Evolutionary conservation across 331 rosid genomes (phyloP), one percentile per base, ranked within the genome.

Genomic region (Rhamnella rubrinervis): DNA sequence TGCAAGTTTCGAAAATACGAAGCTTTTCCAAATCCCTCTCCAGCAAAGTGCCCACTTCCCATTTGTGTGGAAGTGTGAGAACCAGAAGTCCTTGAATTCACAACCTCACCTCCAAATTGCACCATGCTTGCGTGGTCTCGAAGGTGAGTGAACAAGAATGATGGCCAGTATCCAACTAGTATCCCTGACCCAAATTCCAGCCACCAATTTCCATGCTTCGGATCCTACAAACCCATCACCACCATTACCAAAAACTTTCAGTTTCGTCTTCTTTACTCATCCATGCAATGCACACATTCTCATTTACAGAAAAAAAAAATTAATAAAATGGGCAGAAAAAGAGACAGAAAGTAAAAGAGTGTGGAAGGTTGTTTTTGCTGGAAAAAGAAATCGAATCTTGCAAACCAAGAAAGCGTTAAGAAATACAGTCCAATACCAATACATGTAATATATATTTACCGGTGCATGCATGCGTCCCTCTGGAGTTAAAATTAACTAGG

Each of bases 161-260:
- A 83, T 7, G 98, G 98, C 98, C 98, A 93, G 25, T 93, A 93
- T 55, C 98, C 98, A 4, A 93, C 96, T 52, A 91, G 67, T 6
- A 87, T 78, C 0, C 96, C 98, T 0, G 96, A 84, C 59, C 98
- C 98, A 53, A 91, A 91, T 65, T 93, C 91, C 39, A 93, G 88
- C 98, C 98, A 93, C 98, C 98, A 93, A 37, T 93, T 84, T 16
- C 98, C 98, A 57, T 93, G 98, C 74, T 91, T 93, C 1, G 98
- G 98, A 86, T 93, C 98, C 98, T 93, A 55, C 72, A 56, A 15
- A 28, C 61, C 39, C 66, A 44, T 39, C 52, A 10, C 11, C 17
- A 11, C 52, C 13, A 47, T 47, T 2, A 47, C 35, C 35, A 31
- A 3, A 3, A 31, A 31, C 35, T 31, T 31, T 31, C 35, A 31